These are phyloP conservation scores for Mycena latifolia DNA, from an alignment of 768 basidiomycete species.

Conservation along the genomic window DNA sequence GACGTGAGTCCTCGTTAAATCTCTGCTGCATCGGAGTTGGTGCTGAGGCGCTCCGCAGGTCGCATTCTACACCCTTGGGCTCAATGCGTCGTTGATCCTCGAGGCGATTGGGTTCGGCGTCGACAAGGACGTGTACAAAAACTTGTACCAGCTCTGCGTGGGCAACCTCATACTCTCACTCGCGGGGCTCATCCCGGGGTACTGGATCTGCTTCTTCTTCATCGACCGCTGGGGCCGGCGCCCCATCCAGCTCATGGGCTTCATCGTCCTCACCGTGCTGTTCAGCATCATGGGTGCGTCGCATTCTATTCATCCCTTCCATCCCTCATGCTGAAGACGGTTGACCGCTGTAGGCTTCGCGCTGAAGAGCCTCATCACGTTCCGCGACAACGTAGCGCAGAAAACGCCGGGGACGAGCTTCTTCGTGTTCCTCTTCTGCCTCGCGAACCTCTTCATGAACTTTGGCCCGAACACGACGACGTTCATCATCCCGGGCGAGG, in stretches of 20 bases:
- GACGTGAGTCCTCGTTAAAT: conserved; percentile 61
- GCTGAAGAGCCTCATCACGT: conserved; percentile 50
- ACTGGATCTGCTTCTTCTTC: conserved; percentile 71
- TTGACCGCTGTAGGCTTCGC: background rate
- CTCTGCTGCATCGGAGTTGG: too few relatives aligned
- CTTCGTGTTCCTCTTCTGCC: conserved; percentile 86
- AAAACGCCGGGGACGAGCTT: conserved; percentile 55
- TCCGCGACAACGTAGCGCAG: conserved; percentile 68
- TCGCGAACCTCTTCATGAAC: conserved; percentile 91
- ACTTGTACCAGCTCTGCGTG: conserved; percentile 71
- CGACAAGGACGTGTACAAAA: too few relatives aligned
- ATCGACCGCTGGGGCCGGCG: conserved; percentile 87
- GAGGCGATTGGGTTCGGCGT: conserved; percentile 60
- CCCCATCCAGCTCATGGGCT: conserved; percentile 85
- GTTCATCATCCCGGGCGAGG: conserved; percentile 85
- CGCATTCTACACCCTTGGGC: conserved; percentile 89
- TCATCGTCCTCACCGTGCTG: conserved; percentile 71
- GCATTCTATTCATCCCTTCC: too few relatives aligned
- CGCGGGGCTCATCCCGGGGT: conserved; percentile 87
- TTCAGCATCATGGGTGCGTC: conserved; percentile 77
- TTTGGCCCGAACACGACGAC: conserved; percentile 88
- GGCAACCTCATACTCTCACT: conserved; percentile 83
- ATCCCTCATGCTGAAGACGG: too few relatives aligned
- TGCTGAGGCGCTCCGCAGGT: too few relatives aligned
- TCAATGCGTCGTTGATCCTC: conserved; percentile 85